Evolutionary conservation across 768 basidiomycete genomes (phyloP).

Genomic region (Lyophyllum atratum): DNA sequence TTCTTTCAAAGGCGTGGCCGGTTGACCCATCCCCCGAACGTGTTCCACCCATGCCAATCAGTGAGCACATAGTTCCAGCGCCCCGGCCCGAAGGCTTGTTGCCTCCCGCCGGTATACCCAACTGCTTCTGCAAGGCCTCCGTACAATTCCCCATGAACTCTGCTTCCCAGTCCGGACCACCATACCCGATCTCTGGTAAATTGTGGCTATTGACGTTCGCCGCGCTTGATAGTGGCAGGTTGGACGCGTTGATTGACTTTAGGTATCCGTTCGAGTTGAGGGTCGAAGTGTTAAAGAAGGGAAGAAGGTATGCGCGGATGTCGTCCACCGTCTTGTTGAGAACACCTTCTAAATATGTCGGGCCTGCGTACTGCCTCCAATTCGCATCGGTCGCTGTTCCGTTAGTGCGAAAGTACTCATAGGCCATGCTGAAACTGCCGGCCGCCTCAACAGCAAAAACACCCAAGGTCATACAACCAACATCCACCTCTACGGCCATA

Average conservation of each 20-base stretch:
- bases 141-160: conserved; percentile 16
- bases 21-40: background rate
- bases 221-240: background rate
- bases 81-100: too few species aligned
- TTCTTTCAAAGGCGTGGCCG: conserved; percentile 1
- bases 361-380: conserved; percentile 20
- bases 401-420: conserved; percentile 6
- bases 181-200: background rate
- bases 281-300: conserved; percentile 18
- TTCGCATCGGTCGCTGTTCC: too few species aligned
- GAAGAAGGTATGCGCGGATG: conserved; percentile 17
- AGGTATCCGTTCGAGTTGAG: conserved; percentile 8
- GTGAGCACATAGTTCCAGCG: conserved; percentile 9
- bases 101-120: conserved; percentile 1
- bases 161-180: background rate
- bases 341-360: conserved; percentile 17
- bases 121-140: conserved; percentile 2
- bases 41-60: conserved; percentile 17
- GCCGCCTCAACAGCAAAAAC: background rate
- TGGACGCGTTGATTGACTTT: conserved; percentile 6
- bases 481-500: conserved; percentile 19
- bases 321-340: conserved; percentile 19
- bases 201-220: conserved; percentile 6
- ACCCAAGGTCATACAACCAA: conserved; percentile 20
- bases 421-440: background rate